phyloP scores from a whole-genome alignment of 768 basidiomycete species.

The Terana coerulea region DNA sequence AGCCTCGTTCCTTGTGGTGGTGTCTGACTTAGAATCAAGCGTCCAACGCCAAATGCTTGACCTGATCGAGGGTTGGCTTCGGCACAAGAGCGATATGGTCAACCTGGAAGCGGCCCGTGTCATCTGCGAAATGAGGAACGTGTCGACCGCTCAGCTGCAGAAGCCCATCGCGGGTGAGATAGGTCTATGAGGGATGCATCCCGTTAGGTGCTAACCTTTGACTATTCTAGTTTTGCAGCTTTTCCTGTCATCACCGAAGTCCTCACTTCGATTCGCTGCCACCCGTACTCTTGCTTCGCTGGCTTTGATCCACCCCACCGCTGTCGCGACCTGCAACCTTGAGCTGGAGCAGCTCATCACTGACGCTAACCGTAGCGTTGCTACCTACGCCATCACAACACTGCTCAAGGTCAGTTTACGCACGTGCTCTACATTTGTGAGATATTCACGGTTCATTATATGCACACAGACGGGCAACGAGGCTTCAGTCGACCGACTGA shows the following conservation, averaged over 20 bases:
- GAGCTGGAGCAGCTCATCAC: constrained; percentile 97
- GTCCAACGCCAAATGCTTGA: constrained; percentile 92
- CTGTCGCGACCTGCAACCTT: constrained; percentile 90
- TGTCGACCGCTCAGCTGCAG: constrained; percentile 70
- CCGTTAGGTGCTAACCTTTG: constrained; percentile 1
- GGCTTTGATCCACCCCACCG: constrained; percentile 79
- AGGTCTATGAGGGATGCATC: neutral
- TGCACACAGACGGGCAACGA: constrained; percentile 87
- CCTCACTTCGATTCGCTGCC: constrained; percentile 94
- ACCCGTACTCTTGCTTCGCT: constrained; percentile 91
- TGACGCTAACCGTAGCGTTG: constrained; percentile 92
- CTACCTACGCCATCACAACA: constrained; percentile 98
- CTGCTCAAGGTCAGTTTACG: constrained; percentile 72
- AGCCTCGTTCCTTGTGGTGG: neutral
- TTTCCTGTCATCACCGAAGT: constrained; percentile 93
- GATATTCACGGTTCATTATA: constrained; percentile 14
- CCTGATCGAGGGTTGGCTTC: constrained; percentile 88
- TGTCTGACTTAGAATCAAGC: constrained; percentile 37
- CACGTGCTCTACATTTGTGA: neutral
- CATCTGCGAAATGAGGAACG: constrained; percentile 94
- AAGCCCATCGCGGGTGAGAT: constrained; percentile 83
- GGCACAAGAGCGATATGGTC: constrained; percentile 99
- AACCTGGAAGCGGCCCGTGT: constrained; percentile 97
- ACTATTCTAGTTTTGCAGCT: constrained; percentile 73
- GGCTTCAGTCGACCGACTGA: constrained; percentile 95